Base-by-base conservation (phyloP, 306 rosid species). In the Casuarina equisetifolia region DNA sequence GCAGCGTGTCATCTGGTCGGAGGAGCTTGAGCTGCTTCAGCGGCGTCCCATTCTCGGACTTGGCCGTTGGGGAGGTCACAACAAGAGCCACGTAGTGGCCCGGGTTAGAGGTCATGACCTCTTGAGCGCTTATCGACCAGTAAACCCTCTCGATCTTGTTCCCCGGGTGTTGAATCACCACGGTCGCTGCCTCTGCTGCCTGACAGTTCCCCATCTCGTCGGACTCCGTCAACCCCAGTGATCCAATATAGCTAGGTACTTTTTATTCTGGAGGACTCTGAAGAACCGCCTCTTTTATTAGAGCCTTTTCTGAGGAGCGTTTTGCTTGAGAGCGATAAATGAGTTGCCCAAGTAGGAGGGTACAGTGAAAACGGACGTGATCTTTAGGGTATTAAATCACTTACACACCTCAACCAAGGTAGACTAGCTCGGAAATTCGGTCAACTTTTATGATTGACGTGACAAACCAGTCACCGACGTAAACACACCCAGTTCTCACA, bases 131-230 rank as follows among this genome's bases (percentile, higher is more conserved):
- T 10, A 94, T 79, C 6, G 98, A 90, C 97, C 96, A 90, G 49
- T 90, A 87, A 81, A 94, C 80, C 83, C 90, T 89, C 86, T 94
- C 91, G 32, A 86, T 35, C 90, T 82, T 94, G 73, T 75, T 85
- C 39, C 88, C 96, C 0, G 96, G 96, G 25, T 90, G 96, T 3
- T 90, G 91, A 63, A 94, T 85, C 79, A 94, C 82, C 72, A 94
- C 98, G 75, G 96, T 90, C 16, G 98, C 98, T 4, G 88, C 89
- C 74, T 91, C 98, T 57, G 97, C 96, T 73, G 97, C 94, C 83
- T 94, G 98, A 74, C 98, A 94, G 76, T 94, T 94, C 38, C 98
- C 98, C 98, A 93, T 92, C 16, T 39, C 46, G 3, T 46, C 74
- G 3, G 58, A 73, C 44, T 42, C 50, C 32, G 49, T 8, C 36